A percentile compares a stretch with the other conserved stretches of the same genome.
phyloP scores from a whole-genome alignment of 2,329 filamentous ascomycete species.

The Plenodomus biglobosus region DNA sequence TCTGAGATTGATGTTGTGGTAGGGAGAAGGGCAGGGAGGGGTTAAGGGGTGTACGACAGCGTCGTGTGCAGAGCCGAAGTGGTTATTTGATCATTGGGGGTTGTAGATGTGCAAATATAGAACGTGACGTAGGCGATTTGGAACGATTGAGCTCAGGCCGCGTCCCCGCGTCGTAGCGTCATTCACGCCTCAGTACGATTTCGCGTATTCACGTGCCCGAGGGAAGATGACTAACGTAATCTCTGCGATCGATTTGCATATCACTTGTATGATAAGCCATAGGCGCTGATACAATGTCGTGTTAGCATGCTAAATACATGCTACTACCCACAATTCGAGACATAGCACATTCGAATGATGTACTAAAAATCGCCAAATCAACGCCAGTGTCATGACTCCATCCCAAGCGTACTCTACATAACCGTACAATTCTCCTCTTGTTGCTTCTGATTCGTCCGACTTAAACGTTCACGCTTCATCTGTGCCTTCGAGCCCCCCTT shows the following conservation, averaged over 20 bases:
- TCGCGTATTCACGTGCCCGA: not conserved
- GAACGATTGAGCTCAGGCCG: not conserved
- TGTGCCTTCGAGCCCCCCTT: conserved; percentile 71
- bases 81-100: not conserved
- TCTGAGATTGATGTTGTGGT: not conserved
- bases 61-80: not conserved
- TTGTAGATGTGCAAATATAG: not conserved
- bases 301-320: not conserved
- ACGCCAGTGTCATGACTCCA: not conserved
- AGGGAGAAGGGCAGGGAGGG: conserved; percentile 6
- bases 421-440: conserved; percentile 86
- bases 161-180: not conserved
- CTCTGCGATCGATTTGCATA: not conserved
- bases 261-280: not conserved
- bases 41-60: not conserved
- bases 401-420: conserved; percentile 59
- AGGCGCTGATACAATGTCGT: not conserved
- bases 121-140: not conserved
- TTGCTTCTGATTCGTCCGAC: conserved; percentile 77
- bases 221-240: not conserved
- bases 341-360: not conserved
- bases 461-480: conserved; percentile 76
- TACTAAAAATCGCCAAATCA: not conserved
- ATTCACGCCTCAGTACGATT: not conserved
- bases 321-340: not conserved